Evolutionary conservation across 257 asterid species (phyloP), one percentile per base, ranked within the genome.

Genomic region (Misopates orontium): DNA sequence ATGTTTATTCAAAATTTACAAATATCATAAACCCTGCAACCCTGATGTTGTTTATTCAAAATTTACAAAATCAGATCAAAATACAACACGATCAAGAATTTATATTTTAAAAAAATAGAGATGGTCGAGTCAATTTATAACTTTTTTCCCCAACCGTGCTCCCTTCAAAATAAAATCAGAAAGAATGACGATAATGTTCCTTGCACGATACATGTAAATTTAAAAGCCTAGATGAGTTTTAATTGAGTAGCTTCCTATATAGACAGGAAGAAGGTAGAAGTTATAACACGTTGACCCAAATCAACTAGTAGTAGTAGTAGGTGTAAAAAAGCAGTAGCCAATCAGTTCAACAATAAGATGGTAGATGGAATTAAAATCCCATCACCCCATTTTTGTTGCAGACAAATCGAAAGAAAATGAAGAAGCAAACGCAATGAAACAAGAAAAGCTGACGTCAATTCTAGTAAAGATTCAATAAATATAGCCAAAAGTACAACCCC

Each of bases 371-470:
- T 69, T 25, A 40, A 50, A 76, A 21, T n/a, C 49, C 44, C n/a
- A 48, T 24, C 32, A 18, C 48, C 68, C 81, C 84, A 83, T 81
- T 70, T 78, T 66, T 76, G 85, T 70, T 74, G 77, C 66, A 84
- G 88, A 79, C 87, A 87, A 64, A 66, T 68, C 20, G 88, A 72
- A 55, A 76, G 70, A 66, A 75, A 62, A 73, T 69, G 78, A 75
- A 74, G 73, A 85, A 65, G 85, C 73, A 73, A 73, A 60, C 71
- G 66, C 60, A 21, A 68, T 71, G 68, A 68, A 83, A 72, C 41
- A 74, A 83, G 78, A 75, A 81, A 85, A 67, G 59, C 65, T 48
- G 85, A 76, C 77, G 76, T 72, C n/a, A 54, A 60, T 68, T 72
- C 59, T 57, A 56, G 63, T 36, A 69, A 56, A 19, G 40, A 52